Conservation (phyloP, 345 rosid species). For the Bruguiera sexangula region DNA sequence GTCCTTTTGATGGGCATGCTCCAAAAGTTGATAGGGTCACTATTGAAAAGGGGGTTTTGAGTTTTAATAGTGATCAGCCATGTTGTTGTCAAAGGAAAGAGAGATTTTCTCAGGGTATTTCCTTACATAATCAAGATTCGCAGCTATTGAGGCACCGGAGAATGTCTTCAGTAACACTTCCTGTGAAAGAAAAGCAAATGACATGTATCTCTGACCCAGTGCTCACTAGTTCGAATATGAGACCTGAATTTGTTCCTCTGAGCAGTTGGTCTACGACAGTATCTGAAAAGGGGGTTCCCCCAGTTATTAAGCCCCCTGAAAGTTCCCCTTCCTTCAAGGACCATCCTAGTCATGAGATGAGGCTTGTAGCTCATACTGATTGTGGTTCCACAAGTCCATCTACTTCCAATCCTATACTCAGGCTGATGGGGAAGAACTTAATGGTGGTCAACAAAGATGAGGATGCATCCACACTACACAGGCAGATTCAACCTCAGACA, state of each 20-base stretch:
- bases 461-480: constrained; percentile 34
- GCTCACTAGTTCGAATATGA: constrained; percentile 32
- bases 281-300: constrained; percentile 37
- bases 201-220: constrained; percentile 22
- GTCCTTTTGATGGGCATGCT: constrained; percentile 30
- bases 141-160: constrained; percentile 54
- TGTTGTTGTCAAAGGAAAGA: constrained; percentile 95
- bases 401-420: constrained; percentile 62
- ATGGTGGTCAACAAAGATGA: constrained; percentile 90
- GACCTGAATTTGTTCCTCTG: constrained; percentile 36
- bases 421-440: constrained; percentile 96
- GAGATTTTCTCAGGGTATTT: constrained; percentile 43
- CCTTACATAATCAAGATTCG: constrained; percentile 51
- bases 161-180: constrained; percentile 36
- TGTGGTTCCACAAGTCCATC: constrained; percentile 70
- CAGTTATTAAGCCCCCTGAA: constrained; percentile 23
- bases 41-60: constrained; percentile 42
- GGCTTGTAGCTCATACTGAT: constrained; percentile 27
- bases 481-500: constrained; percentile 29
- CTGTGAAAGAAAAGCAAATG: constrained; percentile 32
- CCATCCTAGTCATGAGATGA: constrained; percentile 30
- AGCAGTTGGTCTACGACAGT: constrained; percentile 33
- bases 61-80: constrained; percentile 51
- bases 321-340: constrained; percentile 32
- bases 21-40: constrained; percentile 29